Evolutionary conservation across 805 yeast species (phyloP), one percentile per base, ranked within the genome.

Genomic region (Yamadazyma akitaensis): DNA sequence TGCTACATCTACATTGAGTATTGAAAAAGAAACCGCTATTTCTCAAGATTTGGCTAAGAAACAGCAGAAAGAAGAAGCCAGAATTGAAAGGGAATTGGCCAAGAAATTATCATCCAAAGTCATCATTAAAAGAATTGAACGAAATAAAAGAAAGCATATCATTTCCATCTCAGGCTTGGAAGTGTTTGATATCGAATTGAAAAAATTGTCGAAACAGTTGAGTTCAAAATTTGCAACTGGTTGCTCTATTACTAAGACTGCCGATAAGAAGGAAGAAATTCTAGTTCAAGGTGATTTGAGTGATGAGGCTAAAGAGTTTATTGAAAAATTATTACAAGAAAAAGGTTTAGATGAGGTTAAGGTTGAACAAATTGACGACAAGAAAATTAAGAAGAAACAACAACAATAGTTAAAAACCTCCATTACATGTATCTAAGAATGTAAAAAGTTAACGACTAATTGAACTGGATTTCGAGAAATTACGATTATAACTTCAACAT

Each of bases 221-320:
- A 94, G 97, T 0, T 84, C 94, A 31, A 89, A 87, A 65, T 91
- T 92, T 62, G 98, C 98, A 12, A 91, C 97, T 8, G 98, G 98
- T 43, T 92, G 97, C 25, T 82, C 94, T 18, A 96, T 91, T 12
- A 83, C 90, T 3, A 91, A 91, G 68, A 87, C 82, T 53, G 90
- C 82, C 3, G 98, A 91, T 54, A 91, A 91, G 68, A 88, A 86
- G 63, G 97, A 92, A 51, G 98, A 91, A 61, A 81, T 91, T 47
- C 79, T 88, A 48, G 85, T 91, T 49, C 97, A 91, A 70, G 98
- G 98, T 58, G 98, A 92, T 66, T 94, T 91, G 37, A 85, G 90
- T 47, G 97, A 90, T 54, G 96, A 85, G 58, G 94, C 90, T 25
- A 95, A 87, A 61, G 85, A 71, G 5, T 86, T 85, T 56, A 79